Conservation (phyloP, 805 yeast species). For the Yarrowia keelungensis region DNA sequence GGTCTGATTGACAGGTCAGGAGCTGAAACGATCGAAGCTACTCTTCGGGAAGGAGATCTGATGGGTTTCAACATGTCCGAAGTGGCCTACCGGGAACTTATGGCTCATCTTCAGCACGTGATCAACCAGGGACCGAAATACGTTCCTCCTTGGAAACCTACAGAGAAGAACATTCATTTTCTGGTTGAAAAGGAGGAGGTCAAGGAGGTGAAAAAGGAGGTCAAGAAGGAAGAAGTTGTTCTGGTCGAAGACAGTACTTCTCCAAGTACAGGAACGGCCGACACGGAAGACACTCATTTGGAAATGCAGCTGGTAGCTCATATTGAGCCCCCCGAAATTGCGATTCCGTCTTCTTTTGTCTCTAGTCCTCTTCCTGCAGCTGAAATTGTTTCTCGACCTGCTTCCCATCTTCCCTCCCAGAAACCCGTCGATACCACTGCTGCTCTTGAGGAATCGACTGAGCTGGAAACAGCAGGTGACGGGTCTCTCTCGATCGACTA, state of each 20-base stretch:
- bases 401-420: background rate
- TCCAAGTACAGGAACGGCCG: constrained; percentile 1
- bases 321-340: constrained; percentile 17
- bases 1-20: constrained; percentile 18
- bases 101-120: constrained; percentile 6
- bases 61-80: constrained; percentile 35
- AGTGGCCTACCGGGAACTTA: constrained; percentile 19
- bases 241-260: background rate
- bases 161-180: constrained; percentile 5
- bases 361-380: constrained; percentile 5
- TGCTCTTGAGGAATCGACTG: constrained; percentile 30
- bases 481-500: constrained; percentile 18
- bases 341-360: background rate
- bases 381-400: background rate
- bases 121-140: constrained; percentile 12
- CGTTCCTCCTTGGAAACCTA: background rate
- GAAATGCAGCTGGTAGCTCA: constrained; percentile 15
- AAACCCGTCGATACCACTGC: constrained; percentile 20
- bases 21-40: constrained; percentile 2
- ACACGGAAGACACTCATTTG: constrained; percentile 1
- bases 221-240: background rate
- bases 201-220: background rate
- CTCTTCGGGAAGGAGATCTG: constrained; percentile 28
- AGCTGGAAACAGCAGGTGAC: constrained; percentile 24
- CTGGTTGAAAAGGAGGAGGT: background rate